These are phyloP conservation scores for Bimuria novae-zelandiae DNA, from an alignment of 2,329 filamentous ascomycete genomes.

Conservation along the genomic window DNA sequence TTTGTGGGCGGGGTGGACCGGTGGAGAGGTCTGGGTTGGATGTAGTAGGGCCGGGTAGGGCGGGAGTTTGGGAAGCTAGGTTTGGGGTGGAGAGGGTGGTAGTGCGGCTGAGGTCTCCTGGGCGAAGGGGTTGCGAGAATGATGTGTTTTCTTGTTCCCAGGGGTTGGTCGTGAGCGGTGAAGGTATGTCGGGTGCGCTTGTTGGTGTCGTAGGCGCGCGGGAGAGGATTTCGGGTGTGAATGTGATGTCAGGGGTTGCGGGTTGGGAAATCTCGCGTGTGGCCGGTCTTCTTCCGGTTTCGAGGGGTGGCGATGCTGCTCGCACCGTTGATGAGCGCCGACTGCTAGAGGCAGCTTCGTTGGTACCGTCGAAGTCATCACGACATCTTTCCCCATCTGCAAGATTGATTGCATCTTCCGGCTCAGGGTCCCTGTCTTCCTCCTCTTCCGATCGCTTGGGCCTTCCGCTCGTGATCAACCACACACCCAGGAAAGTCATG, in stretches of 20 bases:
- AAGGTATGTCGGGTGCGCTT: conserved; percentile 21
- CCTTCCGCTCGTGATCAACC: conserved; percentile 89
- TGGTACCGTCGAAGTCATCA: conserved; percentile 28
- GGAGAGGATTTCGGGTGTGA: conserved; percentile 21
- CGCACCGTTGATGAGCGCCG: conserved; percentile 33
- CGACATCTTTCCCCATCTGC: conserved; percentile 46
- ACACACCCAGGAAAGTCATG: conserved; percentile 95
- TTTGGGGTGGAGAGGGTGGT: conserved; percentile 33
- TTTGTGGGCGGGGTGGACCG: conserved; percentile 18
- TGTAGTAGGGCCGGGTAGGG: conserved; percentile 13
- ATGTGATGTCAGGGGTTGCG: conserved; percentile 30
- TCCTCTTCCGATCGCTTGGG: conserved; percentile 62
- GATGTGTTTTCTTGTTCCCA: conserved; percentile 25
- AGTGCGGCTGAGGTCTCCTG: conserved; percentile 23
- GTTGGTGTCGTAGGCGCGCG: conserved; percentile 12
- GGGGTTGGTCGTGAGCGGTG: conserved; percentile 34
- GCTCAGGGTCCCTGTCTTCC: conserved; percentile 48
- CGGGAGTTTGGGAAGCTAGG: conserved; percentile 34
- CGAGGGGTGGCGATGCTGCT: conserved; percentile 27
- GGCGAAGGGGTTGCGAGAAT: conserved; percentile 8
- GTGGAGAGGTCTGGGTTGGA: conserved; percentile 23
- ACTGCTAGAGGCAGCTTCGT: conserved; percentile 14
- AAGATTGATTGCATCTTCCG: conserved; percentile 50
- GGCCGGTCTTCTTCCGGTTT: conserved; percentile 21
- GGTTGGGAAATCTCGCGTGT: conserved; percentile 19